Conservation (phyloP, 2,329 filamentous ascomycete species). For the Aspergillus sp. region DNA sequence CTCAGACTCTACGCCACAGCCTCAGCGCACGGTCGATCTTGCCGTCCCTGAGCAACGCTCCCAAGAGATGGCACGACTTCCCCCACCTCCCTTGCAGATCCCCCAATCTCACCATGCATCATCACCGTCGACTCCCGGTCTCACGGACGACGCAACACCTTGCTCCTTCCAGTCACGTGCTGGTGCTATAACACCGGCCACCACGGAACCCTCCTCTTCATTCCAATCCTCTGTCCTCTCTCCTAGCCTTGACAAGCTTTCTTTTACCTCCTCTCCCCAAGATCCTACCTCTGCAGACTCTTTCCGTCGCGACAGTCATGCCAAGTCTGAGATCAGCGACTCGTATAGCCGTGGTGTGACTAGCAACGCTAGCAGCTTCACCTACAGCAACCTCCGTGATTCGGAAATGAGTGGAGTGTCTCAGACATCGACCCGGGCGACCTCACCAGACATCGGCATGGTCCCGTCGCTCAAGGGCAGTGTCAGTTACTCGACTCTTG, state of each 20-base stretch:
- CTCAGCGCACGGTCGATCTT: conserved; percentile 17
- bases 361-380: conserved; percentile 75
- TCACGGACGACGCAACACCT: conserved; percentile 39
- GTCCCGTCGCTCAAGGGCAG: conserved; percentile 68
- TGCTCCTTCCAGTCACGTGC: conserved; percentile 47
- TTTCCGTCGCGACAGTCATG: conserved; percentile 36
- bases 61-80: conserved; percentile 38
- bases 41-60: conserved; percentile 14
- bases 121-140: conserved; percentile 34
- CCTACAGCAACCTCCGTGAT: conserved; percentile 71
- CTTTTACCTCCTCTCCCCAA: conserved; percentile 25
- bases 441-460: conserved; percentile 71
- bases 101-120: conserved; percentile 30
- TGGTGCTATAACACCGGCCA: conserved; percentile 29
- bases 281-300: conserved; percentile 25
- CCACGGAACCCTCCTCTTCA: conserved; percentile 26
- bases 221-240: conserved; percentile 27
- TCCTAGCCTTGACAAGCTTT: conserved; percentile 28
- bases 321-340: conserved; percentile 32
- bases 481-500: conserved; percentile 62
- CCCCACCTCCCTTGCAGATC: conserved; percentile 48
- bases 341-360: conserved; percentile 66
- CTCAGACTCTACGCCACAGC: conserved; percentile 19
- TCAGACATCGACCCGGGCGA: conserved; percentile 80
- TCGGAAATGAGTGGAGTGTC: conserved; percentile 80